Conservation (phyloP, 495 filamentous ascomycete genomes). For the Aspergillus sclerotioniger region DNA sequence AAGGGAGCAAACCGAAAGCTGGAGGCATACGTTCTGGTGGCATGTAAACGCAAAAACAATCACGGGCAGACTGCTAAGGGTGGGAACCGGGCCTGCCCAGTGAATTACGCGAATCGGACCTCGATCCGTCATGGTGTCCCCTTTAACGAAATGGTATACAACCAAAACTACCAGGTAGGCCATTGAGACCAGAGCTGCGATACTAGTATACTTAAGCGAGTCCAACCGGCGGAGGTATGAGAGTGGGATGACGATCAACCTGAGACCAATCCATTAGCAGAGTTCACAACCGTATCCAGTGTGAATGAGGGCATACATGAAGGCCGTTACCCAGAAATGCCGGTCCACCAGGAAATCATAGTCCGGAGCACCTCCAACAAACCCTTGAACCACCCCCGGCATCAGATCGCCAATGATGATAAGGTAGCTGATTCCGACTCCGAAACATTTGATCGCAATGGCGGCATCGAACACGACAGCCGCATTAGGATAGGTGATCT, state of each 20-base stretch:
- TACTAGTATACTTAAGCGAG: conserved; percentile 94
- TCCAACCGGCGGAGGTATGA: conserved; percentile 89
- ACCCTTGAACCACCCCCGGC: conserved; percentile 85
- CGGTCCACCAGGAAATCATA: conserved; percentile 78
- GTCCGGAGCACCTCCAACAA: conserved; percentile 57
- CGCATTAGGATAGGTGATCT: conserved; percentile 95
- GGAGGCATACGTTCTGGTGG: conserved; percentile 79
- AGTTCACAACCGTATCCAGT: conserved; percentile 1
- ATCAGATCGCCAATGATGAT: conserved; percentile 99
- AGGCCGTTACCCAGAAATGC: conserved; percentile 97
- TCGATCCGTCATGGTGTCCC: conserved; percentile 70
- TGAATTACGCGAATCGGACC: conserved; percentile 69
- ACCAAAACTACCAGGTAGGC: conserved; percentile 90
- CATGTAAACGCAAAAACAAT: conserved; percentile 98
- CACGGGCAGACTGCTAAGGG: conserved; percentile 84
- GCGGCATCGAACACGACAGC: conserved; percentile 94
- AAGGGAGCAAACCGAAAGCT: neutral
- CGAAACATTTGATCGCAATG: conserved; percentile 97
- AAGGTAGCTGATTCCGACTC: conserved; percentile 91
- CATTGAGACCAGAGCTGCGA: conserved; percentile 89
- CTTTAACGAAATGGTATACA: conserved; percentile 79
- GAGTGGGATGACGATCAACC: conserved; percentile 89
- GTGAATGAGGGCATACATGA: conserved; percentile 62
- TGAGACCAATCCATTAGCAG: conserved; percentile 31
- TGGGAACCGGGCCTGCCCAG: conserved; percentile 75